phyloP scores from a whole-genome alignment of 495 filamentous ascomycete genomes.

The Aspergillus campestris region DNA sequence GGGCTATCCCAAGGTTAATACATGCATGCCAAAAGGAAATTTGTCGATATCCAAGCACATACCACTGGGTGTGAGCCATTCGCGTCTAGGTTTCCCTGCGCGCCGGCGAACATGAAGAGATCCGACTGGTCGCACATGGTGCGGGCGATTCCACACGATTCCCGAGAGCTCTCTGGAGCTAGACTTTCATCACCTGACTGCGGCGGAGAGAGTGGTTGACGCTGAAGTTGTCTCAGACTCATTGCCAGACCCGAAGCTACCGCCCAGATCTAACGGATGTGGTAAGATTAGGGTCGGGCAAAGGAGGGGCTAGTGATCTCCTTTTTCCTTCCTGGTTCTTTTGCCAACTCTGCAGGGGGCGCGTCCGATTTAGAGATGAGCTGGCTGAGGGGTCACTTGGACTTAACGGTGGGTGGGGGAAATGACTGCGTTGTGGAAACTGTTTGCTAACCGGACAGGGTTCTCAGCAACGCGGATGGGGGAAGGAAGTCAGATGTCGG shows the following conservation, averaged over 20 bases:
- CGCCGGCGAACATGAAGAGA: not conserved
- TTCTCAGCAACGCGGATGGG: too few species aligned
- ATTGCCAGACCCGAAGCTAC: constrained; percentile 4
- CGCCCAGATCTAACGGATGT: constrained; percentile 5
- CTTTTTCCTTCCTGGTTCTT: too few species aligned
- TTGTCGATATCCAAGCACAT: not conserved
- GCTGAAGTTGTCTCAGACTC: not conserved
- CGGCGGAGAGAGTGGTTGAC: constrained; percentile 20
- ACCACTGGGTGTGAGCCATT: constrained; percentile 6
- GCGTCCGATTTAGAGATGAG: too few species aligned
- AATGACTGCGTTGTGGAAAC: too few species aligned
- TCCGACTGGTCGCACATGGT: constrained; percentile 7
- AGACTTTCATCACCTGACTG: constrained; percentile 15
- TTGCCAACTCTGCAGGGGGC: too few species aligned
- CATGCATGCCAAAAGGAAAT: too few species aligned
- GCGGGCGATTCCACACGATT: constrained; percentile 7
- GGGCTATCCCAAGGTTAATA: not conserved
- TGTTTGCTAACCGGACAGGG: too few species aligned
- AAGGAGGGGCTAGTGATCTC: not conserved
- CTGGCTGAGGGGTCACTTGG: too few species aligned
- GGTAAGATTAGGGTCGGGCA: not conserved
- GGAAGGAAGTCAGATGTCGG: too few species aligned
- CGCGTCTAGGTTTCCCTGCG: constrained; percentile 1
- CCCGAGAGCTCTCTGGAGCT: constrained; percentile 7
- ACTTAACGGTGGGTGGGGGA: too few species aligned